Evolutionary conservation across 2,329 filamentous ascomycete species (phyloP).

Genomic region (Madurella fahalii): DNA sequence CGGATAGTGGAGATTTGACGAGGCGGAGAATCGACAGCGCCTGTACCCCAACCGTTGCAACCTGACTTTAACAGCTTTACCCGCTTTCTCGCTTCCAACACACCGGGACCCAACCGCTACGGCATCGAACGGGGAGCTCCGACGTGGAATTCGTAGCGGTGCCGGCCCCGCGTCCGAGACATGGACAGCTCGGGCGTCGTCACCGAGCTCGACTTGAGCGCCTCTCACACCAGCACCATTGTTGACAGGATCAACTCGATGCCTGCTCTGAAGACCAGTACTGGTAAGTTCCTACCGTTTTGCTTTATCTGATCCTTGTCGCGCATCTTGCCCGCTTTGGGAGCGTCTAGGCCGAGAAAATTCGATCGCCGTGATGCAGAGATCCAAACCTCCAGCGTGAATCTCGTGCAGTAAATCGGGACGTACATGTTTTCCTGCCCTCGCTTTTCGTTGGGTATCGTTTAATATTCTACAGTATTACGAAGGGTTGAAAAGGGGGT

Average conservation of each 20-base stretch:
- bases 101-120: slow-evolving; percentile 12
- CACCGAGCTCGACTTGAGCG: slow-evolving; percentile 49
- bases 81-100: slow-evolving; percentile 9
- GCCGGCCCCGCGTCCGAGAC: slow-evolving; percentile 7
- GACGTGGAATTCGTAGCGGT: neutral
- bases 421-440: too few species aligned
- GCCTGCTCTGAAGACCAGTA: slow-evolving; percentile 55
- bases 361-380: neutral
- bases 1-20: slow-evolving; percentile 12
- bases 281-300: slow-evolving; percentile 44
- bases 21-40: slow-evolving; percentile 4
- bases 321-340: neutral
- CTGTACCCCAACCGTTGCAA: neutral
- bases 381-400: neutral
- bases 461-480: too few species aligned
- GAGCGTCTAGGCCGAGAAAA: neutral
- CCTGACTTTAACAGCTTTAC: neutral
- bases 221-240: slow-evolving; percentile 45
- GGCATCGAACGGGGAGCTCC: neutral
- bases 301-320: neutral
- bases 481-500: neutral
- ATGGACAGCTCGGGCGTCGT: slow-evolving; percentile 35
- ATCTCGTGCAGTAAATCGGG: too few species aligned
- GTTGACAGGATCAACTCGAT: slow-evolving; percentile 53
- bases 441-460: too few species aligned